Base-by-base conservation (phyloP, 2,329 filamentous ascomycete genomes). In the Magnaporthiopsis incrustans region DNA sequence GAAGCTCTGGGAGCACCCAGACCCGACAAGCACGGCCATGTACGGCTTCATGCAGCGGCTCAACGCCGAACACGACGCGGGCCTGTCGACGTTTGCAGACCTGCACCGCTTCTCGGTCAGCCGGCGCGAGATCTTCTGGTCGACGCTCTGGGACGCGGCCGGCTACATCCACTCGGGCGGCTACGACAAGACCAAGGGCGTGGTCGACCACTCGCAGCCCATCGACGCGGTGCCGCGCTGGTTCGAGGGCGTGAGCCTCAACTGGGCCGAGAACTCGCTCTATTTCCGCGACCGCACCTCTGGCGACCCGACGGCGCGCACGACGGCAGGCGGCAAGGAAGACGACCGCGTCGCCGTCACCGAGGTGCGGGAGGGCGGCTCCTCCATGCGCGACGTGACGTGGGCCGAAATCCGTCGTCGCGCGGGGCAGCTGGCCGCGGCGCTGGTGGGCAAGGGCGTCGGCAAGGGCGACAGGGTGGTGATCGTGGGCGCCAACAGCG, bases 231-330 rank as follows among this genome's bases (percentile, higher is more conserved):
- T 94, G 6, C 91, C 91, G 0, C 77, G 79, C 57, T 96, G 91
- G 91, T 96, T 95, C 73, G 77, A 85, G 1, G 91, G 91, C 35
- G 81, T 92, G 1, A 76, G 79, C 6, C 74, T 95, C 69, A 96
- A 92, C 71, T 94, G 88, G 72, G 88, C 90, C 6, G 91, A 96
- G 76, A 96, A 95, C 71, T 75, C 92, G 32, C 84, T 96, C 32
- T 93, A 85, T 77, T 82, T 82, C 1, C 77, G 78, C 18, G 72
- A 61, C 44, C 73, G 15, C 38, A 71, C 75, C 2, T 70, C 75
- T 0, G 72, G 76, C n/a, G 71, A 79, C 12, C 73, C 77, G 0
- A 80, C 77, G 2, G 71, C 78, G 30, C 77, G 79, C 5, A 79
- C 80, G 10, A 89, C 78, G 0, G 68, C 59, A 15, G 38, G 38